Conservation (phyloP, 345 rosid species). For the Citrus inodora region DNA sequence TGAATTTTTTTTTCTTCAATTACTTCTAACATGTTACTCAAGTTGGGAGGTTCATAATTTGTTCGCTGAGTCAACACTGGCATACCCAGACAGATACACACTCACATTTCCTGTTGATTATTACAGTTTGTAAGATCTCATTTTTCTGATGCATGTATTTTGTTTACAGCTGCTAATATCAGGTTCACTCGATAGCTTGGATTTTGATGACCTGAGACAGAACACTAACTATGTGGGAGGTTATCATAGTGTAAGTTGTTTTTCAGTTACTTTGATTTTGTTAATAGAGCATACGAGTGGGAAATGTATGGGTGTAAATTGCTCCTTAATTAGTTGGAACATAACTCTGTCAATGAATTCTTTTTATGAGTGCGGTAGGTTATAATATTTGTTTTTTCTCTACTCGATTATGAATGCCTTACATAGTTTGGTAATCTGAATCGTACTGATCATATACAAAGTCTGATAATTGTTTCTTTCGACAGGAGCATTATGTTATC, state of each 20-base stretch:
- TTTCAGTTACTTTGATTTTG: neutral
- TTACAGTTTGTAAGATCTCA: neutral
- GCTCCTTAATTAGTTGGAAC: slow-evolving; percentile 5
- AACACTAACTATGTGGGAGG: slow-evolving; percentile 90
- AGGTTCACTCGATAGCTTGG: slow-evolving; percentile 96
- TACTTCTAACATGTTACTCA: neutral
- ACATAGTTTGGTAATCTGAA: neutral
- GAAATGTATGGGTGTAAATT: neutral
- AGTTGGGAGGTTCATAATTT: neutral
- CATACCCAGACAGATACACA: neutral
- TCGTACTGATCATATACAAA: neutral
- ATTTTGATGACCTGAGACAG: slow-evolving; percentile 81
- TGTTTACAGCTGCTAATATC: slow-evolving; percentile 84
- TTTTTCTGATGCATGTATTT: slow-evolving; percentile 10
- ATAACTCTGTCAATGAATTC: neutral
- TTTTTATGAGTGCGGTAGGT: neutral
- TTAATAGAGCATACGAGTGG: neutral
- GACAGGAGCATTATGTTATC: slow-evolving; percentile 95
- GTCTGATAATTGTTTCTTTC: slow-evolving; percentile 14
- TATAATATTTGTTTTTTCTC: neutral
- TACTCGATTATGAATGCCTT: neutral
- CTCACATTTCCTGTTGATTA: neutral
- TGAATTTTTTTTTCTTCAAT: neutral
- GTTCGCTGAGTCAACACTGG: neutral
- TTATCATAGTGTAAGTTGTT: slow-evolving; percentile 62